Evolutionary conservation across 2,329 filamentous ascomycete species (phyloP), one percentile per base, ranked within the genome.

Genomic region (Sporothrix pseudoabietina): DNA sequence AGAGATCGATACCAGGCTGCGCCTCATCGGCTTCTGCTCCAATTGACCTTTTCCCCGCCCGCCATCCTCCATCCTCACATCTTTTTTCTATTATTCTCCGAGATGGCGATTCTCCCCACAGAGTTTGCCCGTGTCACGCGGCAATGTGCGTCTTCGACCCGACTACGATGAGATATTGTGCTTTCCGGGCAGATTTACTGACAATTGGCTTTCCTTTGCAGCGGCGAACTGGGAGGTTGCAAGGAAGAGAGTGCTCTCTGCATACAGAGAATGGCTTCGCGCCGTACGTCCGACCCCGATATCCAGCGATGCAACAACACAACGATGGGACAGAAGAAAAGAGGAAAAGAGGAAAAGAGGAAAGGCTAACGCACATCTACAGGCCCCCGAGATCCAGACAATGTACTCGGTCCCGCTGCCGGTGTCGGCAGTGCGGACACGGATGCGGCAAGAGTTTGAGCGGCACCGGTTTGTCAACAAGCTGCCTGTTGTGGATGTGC

Each of bases 391-490:
- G 82, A 95, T 99, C 80, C 96, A 98, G 83, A 92, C 90, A 75
- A 97, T 98, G 94, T 99, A 99, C 89, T 92, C 92, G 76, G 86
- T 99, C 80, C 93, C 93, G 81, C 89, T 97, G 80, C 94, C 95
- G 71, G 90, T 98, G 71, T 92, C 95, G 55, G 87, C 89, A 76
- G 91, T 99, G 81, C 92, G 96, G 78, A 97, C 95, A 74, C 95
- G 97, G 85, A 92, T 98, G 82, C 90, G 96, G 82, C 92, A 98
- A 85, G 94, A 99, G 82, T 99, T 98, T 82, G 96, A 99, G 87
- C 89, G 94, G 81, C 91, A 98, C 85, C 89, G 96, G 87, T 98
- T 92, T 82, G 94, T 97, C 77, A 93, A 92, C 82, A 94, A 98
- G 85, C 84, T 98, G 72, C 88, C 88, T 70, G 92, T 95, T 41